phyloP scores from a whole-genome alignment of 441 rosid species.

The Populus hybrid region DNA sequence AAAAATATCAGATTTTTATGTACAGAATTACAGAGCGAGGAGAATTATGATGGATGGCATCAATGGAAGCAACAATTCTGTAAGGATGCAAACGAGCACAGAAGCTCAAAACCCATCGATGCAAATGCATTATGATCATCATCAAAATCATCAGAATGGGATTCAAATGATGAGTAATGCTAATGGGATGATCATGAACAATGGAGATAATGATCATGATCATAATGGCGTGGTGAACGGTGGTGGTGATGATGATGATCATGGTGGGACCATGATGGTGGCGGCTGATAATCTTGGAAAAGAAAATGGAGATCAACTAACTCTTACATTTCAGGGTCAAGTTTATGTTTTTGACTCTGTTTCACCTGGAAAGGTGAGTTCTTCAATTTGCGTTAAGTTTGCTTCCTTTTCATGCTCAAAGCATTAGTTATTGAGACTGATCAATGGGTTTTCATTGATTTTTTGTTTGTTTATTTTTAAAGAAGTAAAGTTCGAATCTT shows the following conservation, averaged over 20 bases:
- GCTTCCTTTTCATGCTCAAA: no score
- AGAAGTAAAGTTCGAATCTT: neutral
- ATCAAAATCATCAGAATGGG: constrained; percentile 22
- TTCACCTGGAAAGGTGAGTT: constrained; percentile 51
- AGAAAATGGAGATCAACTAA: constrained; percentile 51
- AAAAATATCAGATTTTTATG: neutral
- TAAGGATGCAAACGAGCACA: constrained; percentile 29
- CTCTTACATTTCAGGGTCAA: constrained; percentile 68
- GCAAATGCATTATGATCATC: constrained; percentile 34
- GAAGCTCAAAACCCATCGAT: constrained; percentile 32
- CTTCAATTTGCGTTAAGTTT: neutral
- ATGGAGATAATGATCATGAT: constrained; percentile 15
- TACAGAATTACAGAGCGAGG: neutral
- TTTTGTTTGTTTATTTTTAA: no score
- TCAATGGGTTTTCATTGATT: neutral
- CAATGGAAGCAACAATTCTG: constrained; percentile 29
- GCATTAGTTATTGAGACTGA: neutral
- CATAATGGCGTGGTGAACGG: constrained; percentile 27
- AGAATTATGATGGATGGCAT: constrained; percentile 41
- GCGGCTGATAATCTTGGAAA: constrained; percentile 22
- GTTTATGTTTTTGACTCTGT: constrained; percentile 65
- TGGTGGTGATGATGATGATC: constrained; percentile 42
- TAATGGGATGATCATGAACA: constrained; percentile 31
- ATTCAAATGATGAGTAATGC: constrained; percentile 39
- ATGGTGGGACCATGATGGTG: neutral